A percentile compares a stretch with the other conserved stretches of the same genome.
These are phyloP conservation scores for Cotoneaster glaucophyllus DNA, from an alignment of 306 rosid genomes.

Conservation along the genomic window DNA sequence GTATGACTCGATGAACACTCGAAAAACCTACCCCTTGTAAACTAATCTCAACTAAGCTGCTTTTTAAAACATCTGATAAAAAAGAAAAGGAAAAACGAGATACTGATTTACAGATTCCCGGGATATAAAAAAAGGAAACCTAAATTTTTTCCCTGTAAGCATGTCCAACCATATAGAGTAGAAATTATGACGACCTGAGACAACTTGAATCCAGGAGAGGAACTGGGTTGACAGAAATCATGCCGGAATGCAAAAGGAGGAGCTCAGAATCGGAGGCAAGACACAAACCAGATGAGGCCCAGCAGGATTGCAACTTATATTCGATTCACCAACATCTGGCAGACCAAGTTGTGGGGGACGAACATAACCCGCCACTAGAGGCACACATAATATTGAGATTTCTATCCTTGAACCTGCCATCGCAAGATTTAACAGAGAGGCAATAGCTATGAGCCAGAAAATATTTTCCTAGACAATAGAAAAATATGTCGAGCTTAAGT, in stretches of 20 bases:
- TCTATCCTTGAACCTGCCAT: conserved; percentile 75
- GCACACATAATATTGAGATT: conserved; percentile 81
- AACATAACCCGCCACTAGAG: conserved; percentile 85
- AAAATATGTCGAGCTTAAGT: neutral
- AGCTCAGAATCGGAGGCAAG: conserved; percentile 86
- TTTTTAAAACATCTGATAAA: neutral
- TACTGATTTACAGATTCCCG: conserved; percentile 34
- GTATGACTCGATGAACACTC: neutral
- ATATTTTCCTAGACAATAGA: neutral
- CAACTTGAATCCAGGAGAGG: neutral
- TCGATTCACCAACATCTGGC: conserved; percentile 70
- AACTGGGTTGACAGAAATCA: conserved; percentile 19
- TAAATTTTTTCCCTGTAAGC: conserved; percentile 6
- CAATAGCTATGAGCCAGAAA: neutral
- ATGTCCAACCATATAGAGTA: conserved; percentile 12
- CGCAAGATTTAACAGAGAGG: neutral
- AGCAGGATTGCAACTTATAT: conserved; percentile 84
- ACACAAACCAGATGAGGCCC: conserved; percentile 95
- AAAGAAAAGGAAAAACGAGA: conserved; percentile 1
- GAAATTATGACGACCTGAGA: conserved; percentile 5
- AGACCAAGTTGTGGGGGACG: conserved; percentile 85
- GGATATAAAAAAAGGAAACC: conserved; percentile 15
- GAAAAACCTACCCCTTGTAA: conserved; percentile 18
- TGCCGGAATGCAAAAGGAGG: conserved; percentile 87
- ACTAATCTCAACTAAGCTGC: conserved; percentile 10